Base-by-base conservation (phyloP, 768 basidiomycete genomes). In the Suillus subalutaceus region DNA sequence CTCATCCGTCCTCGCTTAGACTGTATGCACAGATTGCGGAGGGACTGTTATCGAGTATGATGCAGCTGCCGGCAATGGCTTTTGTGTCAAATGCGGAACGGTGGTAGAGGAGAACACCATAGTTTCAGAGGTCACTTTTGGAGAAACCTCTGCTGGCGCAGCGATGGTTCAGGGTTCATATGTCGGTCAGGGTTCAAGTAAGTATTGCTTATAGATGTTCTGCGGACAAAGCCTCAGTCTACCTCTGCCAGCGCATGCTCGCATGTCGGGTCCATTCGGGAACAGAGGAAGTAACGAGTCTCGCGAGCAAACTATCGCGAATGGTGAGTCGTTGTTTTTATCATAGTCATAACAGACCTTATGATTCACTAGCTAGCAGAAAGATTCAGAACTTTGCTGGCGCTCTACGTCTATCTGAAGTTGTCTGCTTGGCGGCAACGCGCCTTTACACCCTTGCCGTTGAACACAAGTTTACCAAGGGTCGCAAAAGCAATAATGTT, bases 161-260 rank as follows among this genome's bases (percentile, higher is more conserved):
- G 96, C 97, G 1, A 93, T 98, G 83, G 96, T 97, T 2, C 92
- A 96, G 72, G 97, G 97, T 3, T 90, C 91, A 3, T 97, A 93
- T 72, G 94, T 99, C 15, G 93, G 87, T 0, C 91, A 93, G 72
- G 93, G 94, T 64, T 89, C 96, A 56, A 96, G 96, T 98, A 73
- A 76, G 92, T 86, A 16, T 7, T 61, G 23, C 0, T 53, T 23
- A 8, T 63, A 2, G 3, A 10, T 38, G 15, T 35, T 48, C 20
- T n/a, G 10, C 40, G 37, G 48, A 30, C 15, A 15, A 52, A 67
- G 23, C 9, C 57, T 23, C 23, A 38, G 44, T 53, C 67, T 30
- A 67, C 57, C 32, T 23, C 43, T 65, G 1, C 63, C 59, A 96
- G 94, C 93, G 0, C 91, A 89, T 70, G 93, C 94, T 3, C 83